Conservation (phyloP, 306 rosid genomes). For the Heteromeles arbutifolia region DNA sequence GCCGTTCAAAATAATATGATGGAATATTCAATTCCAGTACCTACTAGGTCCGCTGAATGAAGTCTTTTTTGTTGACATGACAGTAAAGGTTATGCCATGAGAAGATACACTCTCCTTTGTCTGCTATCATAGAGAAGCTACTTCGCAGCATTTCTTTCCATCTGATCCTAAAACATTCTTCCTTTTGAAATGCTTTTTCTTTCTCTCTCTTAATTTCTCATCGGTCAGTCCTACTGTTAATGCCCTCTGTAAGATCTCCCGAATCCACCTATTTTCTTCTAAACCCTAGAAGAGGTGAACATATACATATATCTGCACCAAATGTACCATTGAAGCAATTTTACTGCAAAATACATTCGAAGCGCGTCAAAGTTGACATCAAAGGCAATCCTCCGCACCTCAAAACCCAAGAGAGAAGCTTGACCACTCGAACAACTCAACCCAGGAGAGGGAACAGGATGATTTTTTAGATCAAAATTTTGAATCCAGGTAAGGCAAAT, state of each 20-base stretch:
- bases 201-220: neutral
- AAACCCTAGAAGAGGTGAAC: neutral
- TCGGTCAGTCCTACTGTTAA: neutral
- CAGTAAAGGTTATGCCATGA: neutral
- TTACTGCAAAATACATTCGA: no score
- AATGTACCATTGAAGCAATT: no score
- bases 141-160: neutral
- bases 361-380: no score
- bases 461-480: no score
- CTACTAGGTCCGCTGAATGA: neutral
- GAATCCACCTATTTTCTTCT: neutral
- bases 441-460: no score
- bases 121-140: neutral
- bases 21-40: neutral
- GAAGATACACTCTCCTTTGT: neutral
- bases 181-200: neutral
- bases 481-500: no score
- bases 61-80: neutral
- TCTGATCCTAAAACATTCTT: neutral
- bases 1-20: neutral
- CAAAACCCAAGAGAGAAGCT: no score
- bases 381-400: no score
- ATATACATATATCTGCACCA: no score
- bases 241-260: neutral
- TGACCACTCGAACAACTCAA: no score